Conservation (phyloP, 306 rosid genomes). For the Acacia crassicarpa region DNA sequence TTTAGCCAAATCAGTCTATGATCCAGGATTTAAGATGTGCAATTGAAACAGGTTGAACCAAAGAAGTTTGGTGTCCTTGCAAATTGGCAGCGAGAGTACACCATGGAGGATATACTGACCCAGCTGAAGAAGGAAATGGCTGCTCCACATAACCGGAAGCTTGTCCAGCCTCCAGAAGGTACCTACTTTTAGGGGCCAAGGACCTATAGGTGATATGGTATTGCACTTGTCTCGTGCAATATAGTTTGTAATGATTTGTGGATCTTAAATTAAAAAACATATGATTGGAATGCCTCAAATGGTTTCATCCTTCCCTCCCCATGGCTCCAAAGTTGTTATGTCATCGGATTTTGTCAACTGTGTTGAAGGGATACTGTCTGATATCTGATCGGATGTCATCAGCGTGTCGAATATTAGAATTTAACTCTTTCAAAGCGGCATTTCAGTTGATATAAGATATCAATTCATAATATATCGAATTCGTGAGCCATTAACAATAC, state of each 20-base stretch:
- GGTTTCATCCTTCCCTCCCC: conserved; percentile 50
- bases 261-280: conserved; percentile 66
- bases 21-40: conserved; percentile 13
- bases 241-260: conserved; percentile 69
- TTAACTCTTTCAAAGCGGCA: conserved; percentile 40
- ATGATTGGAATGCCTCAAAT: conserved; percentile 51
- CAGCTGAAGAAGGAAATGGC: conserved; percentile 99
- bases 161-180: conserved; percentile 99
- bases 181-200: conserved; percentile 81
- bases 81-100: conserved; percentile 97
- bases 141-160: conserved; percentile 89
- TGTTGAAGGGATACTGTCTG: conserved; percentile 64
- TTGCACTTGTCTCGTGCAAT: conserved; percentile 66
- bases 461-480: background rate
- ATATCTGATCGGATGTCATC: conserved; percentile 49
- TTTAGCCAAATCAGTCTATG: background rate
- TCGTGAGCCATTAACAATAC: background rate
- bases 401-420: conserved; percentile 57
- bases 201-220: conserved; percentile 44
- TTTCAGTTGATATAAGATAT: conserved; percentile 19
- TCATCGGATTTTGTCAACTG: conserved; percentile 50
- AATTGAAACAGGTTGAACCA: conserved; percentile 79
- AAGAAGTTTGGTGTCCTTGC: conserved; percentile 94
- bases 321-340: conserved; percentile 55
- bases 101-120: conserved; percentile 97